These are phyloP conservation scores for Trichophyton benhamiae DNA, from an alignment of 2,329 filamentous ascomycete genomes.

Conservation along the genomic window DNA sequence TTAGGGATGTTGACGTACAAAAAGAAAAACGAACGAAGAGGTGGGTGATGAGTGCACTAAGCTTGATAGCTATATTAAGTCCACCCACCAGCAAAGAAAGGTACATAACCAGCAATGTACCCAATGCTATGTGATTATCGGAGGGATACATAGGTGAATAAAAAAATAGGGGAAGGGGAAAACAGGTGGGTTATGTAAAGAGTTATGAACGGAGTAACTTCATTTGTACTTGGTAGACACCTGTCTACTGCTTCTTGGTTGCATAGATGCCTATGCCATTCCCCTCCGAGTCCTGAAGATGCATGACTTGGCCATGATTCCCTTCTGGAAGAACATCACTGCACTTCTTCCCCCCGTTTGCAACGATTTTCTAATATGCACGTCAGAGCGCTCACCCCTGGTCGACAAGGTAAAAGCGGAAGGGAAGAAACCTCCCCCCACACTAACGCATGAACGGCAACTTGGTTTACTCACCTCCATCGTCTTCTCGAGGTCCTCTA, in stretches of 20 bases:
- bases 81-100: background rate
- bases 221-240: too few relatives aligned
- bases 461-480: conserved; percentile 11
- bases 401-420: background rate
- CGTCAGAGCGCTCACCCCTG: background rate
- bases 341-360: conserved; percentile 5
- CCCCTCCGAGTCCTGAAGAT: conserved; percentile 5
- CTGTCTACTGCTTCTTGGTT: background rate
- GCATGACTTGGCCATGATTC: conserved; percentile 3
- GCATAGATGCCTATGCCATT: conserved; percentile 5
- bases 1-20: background rate
- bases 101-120: background rate
- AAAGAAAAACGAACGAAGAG: background rate
- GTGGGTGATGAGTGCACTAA: background rate
- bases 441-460: background rate
- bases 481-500: conserved; percentile 14
- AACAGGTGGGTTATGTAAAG: background rate
- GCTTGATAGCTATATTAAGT: background rate
- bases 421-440: background rate
- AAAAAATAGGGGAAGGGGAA: background rate
- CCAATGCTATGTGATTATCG: background rate
- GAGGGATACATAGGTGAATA: too few relatives aligned
- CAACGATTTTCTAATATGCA: conserved; percentile 4
- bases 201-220: background rate
- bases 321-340: conserved; percentile 4